Percentiles rank a stretch among this genome's conserved stretches.
These are phyloP conservation scores for Corylus americana DNA, from an alignment of 306 rosid species.

Conservation along the genomic window DNA sequence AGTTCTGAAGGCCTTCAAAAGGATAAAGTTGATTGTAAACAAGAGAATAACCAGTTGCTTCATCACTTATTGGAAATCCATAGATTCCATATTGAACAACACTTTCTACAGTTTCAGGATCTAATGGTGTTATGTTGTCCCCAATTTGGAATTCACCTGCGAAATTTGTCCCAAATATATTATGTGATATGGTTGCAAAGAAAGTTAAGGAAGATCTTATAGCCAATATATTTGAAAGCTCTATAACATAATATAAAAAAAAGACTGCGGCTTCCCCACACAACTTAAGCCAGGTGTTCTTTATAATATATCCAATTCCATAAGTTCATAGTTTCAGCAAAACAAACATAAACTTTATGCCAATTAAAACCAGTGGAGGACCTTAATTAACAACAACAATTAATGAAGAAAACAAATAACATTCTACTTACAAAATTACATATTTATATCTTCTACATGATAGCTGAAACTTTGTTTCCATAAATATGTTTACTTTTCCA, in stretches of 20 bases:
- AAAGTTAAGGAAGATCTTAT: background rate
- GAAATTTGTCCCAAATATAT: constrained; percentile 27
- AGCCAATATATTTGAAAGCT: background rate
- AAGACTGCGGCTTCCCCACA: background rate
- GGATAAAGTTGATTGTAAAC: constrained; percentile 84
- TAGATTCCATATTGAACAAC: constrained; percentile 63
- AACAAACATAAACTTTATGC: background rate
- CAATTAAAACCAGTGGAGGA: background rate
- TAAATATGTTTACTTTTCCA: background rate
- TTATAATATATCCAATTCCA: background rate
- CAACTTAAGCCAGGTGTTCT: background rate
- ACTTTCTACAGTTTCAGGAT: constrained; percentile 61
- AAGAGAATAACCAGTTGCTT: constrained; percentile 64
- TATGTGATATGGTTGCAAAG: background rate
- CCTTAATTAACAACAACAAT: background rate
- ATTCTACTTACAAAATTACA: background rate
- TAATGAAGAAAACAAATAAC: background rate
- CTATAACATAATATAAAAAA: background rate
- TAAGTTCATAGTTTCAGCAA: background rate
- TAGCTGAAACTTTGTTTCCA: background rate
- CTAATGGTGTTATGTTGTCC: constrained; percentile 54
- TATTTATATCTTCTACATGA: background rate
- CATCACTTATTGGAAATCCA: constrained; percentile 31
- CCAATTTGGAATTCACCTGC: constrained; percentile 92
- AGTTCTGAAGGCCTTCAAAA: constrained; percentile 85